Evolutionary conservation across 75 land plant species (phyloP).

Genomic region (Chamaecyparis obtusa): DNA sequence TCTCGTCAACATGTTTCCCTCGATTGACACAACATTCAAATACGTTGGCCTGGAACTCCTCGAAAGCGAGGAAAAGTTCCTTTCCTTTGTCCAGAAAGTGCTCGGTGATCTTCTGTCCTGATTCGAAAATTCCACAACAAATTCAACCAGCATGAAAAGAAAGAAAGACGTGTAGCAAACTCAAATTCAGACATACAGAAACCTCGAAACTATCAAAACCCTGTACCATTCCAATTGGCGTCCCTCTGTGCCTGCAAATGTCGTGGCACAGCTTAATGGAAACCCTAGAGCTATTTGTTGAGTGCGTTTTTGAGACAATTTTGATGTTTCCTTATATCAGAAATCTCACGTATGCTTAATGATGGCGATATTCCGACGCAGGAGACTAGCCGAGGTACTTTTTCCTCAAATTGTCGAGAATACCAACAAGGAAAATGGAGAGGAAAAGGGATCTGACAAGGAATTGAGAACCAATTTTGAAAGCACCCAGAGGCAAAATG

Average conservation of each 20-base stretch:
- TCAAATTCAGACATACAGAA: background rate
- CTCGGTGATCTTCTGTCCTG: background rate
- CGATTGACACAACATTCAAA: background rate
- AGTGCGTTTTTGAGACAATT: background rate
- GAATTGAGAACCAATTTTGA: background rate
- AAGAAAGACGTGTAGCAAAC: background rate
- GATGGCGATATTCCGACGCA: background rate
- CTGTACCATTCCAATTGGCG: background rate
- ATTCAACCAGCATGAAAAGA: background rate
- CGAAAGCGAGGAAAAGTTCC: background rate
- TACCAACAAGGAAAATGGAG: background rate
- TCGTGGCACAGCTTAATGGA: background rate
- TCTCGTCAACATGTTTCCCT: background rate
- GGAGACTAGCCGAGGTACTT: background rate
- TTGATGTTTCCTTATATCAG: background rate
- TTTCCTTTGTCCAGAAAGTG: background rate
- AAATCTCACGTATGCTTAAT: background rate
- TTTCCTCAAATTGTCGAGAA: background rate
- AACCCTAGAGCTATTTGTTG: background rate
- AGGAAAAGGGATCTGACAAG: background rate
- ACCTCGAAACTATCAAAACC: background rate
- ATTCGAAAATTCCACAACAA: background rate
- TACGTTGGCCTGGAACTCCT: background rate
- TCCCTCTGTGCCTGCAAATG: constrained; percentile 1
- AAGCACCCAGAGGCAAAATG: background rate